phyloP scores from a whole-genome alignment of 73 alveolate species.

The Stentor roeselii region DNA sequence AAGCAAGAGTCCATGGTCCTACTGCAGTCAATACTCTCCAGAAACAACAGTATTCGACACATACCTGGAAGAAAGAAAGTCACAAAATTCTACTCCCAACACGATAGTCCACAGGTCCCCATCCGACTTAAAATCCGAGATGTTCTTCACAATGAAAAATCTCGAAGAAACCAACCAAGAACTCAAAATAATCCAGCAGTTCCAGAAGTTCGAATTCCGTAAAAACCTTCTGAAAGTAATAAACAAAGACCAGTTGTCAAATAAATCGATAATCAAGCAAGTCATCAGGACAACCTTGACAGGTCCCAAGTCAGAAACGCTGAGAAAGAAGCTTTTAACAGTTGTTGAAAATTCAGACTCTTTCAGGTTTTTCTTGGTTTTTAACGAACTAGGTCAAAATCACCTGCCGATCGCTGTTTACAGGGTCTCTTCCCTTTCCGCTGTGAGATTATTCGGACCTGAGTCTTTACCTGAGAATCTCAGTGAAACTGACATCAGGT shows the following conservation, averaged over 20 bases:
- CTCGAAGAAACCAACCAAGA: background rate
- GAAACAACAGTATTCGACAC: background rate
- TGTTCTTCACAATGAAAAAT: background rate
- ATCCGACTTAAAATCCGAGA: background rate
- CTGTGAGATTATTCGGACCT: background rate
- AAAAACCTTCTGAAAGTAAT: too few relatives aligned
- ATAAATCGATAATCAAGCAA: background rate
- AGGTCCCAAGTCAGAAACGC: background rate
- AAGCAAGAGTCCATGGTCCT: background rate
- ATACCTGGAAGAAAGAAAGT: background rate
- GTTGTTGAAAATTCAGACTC: background rate
- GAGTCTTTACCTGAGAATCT: background rate
- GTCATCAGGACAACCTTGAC: background rate
- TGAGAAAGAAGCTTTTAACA: background rate
- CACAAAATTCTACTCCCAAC: background rate
- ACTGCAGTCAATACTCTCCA: constrained; percentile 1
- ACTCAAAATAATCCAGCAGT: background rate
- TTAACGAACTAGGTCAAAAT: background rate
- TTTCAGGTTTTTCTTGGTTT: background rate
- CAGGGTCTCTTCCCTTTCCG: background rate
- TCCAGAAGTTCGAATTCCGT: background rate
- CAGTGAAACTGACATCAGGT: background rate
- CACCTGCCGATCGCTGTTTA: background rate
- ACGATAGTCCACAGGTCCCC: background rate
- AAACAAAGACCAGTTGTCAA: background rate